A percentile compares a stretch with the other conserved stretches of the same genome.
phyloP scores from a whole-genome alignment of 352 stramenopile species.

The Blastocystis sp. region DNA sequence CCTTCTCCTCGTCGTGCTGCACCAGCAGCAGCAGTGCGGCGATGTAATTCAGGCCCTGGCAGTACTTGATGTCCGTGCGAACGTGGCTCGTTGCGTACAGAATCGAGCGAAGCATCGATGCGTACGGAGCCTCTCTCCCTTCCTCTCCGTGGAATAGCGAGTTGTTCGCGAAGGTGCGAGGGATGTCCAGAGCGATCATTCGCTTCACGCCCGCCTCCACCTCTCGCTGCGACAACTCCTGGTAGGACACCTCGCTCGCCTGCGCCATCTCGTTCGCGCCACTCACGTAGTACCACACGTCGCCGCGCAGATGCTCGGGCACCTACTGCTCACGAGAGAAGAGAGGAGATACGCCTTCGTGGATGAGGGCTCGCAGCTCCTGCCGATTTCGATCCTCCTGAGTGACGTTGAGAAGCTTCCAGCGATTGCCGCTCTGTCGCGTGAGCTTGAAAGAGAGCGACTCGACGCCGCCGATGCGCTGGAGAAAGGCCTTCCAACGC shows the following conservation, averaged over 20 bases:
- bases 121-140: neutral
- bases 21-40: conserved; percentile 47
- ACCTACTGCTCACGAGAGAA: neutral
- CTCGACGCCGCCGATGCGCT: conserved; percentile 28
- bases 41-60: conserved; percentile 58
- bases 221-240: neutral
- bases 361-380: conserved; percentile 3
- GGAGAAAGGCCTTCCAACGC: neutral
- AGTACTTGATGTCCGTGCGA: conserved; percentile 40
- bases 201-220: conserved; percentile 20
- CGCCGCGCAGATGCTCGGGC: conserved; percentile 6
- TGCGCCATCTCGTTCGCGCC: conserved; percentile 8
- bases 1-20: conserved; percentile 39
- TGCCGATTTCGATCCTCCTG: neutral
- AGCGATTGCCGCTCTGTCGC: conserved; percentile 34
- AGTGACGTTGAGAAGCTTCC: conserved; percentile 29
- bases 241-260: neutral
- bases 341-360: neutral
- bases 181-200: neutral
- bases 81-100: conserved; percentile 28
- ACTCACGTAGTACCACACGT: conserved; percentile 58
- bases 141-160: neutral
- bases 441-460: conserved; percentile 4
- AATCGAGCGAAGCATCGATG: conserved; percentile 23
- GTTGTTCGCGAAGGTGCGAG: conserved; percentile 51